phyloP scores from a whole-genome alignment of 345 rosid species.

The Gossypium stocksii region DNA sequence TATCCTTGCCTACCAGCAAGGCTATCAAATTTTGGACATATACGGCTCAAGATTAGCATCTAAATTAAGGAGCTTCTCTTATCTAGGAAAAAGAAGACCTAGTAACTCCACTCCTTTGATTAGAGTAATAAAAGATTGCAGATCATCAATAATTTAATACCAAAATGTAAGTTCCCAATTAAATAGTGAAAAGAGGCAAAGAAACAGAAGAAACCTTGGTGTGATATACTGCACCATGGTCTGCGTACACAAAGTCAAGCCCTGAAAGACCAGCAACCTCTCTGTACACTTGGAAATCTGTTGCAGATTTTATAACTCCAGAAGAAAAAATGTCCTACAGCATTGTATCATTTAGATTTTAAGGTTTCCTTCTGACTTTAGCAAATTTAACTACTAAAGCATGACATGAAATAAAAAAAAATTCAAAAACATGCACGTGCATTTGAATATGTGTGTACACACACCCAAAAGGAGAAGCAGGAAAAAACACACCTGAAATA shows the following conservation, averaged over 20 bases:
- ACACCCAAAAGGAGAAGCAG: not conserved
- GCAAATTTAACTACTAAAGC: conserved; percentile 13
- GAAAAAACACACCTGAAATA: conserved; percentile 55
- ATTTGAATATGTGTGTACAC: not conserved
- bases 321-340: conserved; percentile 80
- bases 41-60: not conserved
- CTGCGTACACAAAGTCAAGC: conserved; percentile 88
- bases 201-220: conserved; percentile 58
- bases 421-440: not conserved
- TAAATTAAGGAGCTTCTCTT: not conserved
- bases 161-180: conserved; percentile 8
- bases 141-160: not conserved
- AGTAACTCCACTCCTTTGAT: conserved; percentile 5
- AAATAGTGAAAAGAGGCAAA: conserved; percentile 4
- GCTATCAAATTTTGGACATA: not conserved
- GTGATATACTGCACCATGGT: conserved; percentile 85
- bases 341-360: conserved; percentile 20
- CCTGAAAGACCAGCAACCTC: conserved; percentile 94
- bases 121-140: conserved; percentile 7
- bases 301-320: conserved; percentile 73
- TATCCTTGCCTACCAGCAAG: not conserved
- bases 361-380: conserved; percentile 9
- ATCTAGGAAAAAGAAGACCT: not conserved
- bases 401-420: not conserved
- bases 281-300: conserved; percentile 92